A percentile compares a stretch with the other conserved stretches of the same genome.
These are phyloP conservation scores for Cornus florida DNA, from an alignment of 148 eudicot genomes.

Conservation along the genomic window DNA sequence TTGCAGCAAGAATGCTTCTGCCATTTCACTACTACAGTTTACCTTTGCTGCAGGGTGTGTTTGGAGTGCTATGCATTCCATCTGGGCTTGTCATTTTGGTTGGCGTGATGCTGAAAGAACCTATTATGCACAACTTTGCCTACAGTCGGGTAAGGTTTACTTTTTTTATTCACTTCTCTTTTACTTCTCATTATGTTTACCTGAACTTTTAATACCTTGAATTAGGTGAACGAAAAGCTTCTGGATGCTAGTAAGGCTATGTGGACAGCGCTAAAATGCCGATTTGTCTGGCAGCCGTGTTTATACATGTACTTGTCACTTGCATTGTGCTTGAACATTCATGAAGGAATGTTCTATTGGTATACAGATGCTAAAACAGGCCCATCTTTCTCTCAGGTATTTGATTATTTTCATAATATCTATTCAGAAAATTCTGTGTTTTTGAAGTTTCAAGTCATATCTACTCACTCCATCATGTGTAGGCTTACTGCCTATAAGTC, in stretches of 20 bases:
- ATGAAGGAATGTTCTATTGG: constrained; percentile 47
- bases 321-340: constrained; percentile 30
- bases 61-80: constrained; percentile 34
- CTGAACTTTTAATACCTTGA: not conserved
- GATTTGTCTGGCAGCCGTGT: constrained; percentile 32
- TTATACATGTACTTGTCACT: constrained; percentile 36
- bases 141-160: constrained; percentile 30
- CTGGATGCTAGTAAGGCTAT: constrained; percentile 31
- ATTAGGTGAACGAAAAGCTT: constrained; percentile 30
- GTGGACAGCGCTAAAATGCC: constrained; percentile 29
- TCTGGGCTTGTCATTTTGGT: constrained; percentile 30
- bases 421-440: not conserved
- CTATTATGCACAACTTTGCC: constrained; percentile 18
- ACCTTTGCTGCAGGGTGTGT: constrained; percentile 27
- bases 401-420: not conserved
- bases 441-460: not conserved
- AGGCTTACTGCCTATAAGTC: not conserved
- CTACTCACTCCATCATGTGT: not conserved
- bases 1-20: not conserved
- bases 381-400: constrained; percentile 33
- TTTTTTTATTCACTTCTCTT: not conserved
- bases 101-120: constrained; percentile 34
- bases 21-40: not conserved
- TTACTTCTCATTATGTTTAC: not conserved
- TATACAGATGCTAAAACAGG: constrained; percentile 31